Evolutionary conservation across 179 eudicot species (phyloP).

Genomic region (Kewa caespitosa): DNA sequence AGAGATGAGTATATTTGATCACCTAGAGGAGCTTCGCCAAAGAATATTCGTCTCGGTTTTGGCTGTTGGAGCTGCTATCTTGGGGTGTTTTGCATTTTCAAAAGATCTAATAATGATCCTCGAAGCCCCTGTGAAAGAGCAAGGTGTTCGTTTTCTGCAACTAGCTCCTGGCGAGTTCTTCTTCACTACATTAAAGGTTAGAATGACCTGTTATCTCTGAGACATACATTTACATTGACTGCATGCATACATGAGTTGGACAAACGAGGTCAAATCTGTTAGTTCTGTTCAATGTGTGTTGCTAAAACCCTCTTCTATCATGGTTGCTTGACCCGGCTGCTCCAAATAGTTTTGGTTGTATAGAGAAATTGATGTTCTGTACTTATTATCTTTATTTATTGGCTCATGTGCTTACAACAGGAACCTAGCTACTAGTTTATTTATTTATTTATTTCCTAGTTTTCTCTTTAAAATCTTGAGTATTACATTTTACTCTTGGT

Average conservation of each 20-base stretch:
- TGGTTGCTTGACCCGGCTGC: not conserved
- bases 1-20: conserved; percentile 95
- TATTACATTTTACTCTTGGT: too few species aligned
- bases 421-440: too few species aligned
- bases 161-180: conserved; percentile 98
- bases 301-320: not conserved
- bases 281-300: conserved; percentile 7
- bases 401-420: too few species aligned
- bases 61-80: conserved; percentile 89
- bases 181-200: conserved; percentile 93
- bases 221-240: not conserved
- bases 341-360: too few species aligned
- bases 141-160: conserved; percentile 94
- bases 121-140: conserved; percentile 82
- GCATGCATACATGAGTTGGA: not conserved
- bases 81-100: conserved; percentile 90
- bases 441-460: too few species aligned
- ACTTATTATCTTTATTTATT: too few species aligned
- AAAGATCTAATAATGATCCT: conserved; percentile 82
- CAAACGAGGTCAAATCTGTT: not conserved
- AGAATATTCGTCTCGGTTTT: conserved; percentile 82
- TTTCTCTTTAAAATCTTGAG: too few species aligned
- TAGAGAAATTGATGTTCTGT: too few species aligned
- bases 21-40: conserved; percentile 85
- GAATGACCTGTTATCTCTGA: conserved; percentile 9